Percentiles rank a stretch among this genome's conserved stretches.
Conservation (phyloP, 179 eudicot genomes). For the Silene noctiflora region DNA sequence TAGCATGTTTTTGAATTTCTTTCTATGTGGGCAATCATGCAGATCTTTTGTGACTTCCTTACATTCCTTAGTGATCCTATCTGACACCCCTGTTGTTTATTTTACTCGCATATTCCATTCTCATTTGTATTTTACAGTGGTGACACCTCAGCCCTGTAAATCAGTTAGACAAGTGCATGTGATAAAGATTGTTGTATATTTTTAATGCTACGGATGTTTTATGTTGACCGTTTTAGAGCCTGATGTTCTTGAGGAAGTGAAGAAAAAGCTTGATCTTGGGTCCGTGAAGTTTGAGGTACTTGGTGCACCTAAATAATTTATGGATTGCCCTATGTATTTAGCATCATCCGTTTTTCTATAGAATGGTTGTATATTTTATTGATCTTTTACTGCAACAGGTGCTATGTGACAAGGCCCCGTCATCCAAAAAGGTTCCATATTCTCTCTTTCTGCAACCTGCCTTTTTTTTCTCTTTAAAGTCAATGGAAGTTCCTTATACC, state of each 20-base stretch:
- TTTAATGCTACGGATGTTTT: slow-evolving; percentile 3
- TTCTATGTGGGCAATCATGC: neutral
- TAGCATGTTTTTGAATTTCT: neutral
- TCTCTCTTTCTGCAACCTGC: neutral
- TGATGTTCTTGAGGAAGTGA: slow-evolving; percentile 90
- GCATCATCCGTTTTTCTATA: neutral
- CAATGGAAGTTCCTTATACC: slow-evolving; percentile 7
- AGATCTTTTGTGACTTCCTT: neutral
- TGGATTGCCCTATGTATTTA: neutral
- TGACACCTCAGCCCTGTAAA: neutral
- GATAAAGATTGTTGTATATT: slow-evolving; percentile 8
- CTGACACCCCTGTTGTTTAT: neutral
- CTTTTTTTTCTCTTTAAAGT: neutral
- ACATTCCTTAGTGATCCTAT: neutral
- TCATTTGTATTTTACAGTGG: neutral
- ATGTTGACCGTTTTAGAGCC: slow-evolving; percentile 56
- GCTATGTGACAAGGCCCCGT: slow-evolving; percentile 75
- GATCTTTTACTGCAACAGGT: slow-evolving; percentile 41
- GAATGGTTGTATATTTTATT: neutral
- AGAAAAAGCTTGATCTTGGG: slow-evolving; percentile 84
- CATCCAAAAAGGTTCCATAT: slow-evolving; percentile 63
- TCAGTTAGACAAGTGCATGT: neutral
- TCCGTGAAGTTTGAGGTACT: slow-evolving; percentile 87
- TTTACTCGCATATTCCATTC: neutral
- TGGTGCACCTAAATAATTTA: neutral